Evolutionary conservation across 78 protist species (phyloP), one percentile per base, ranked within the genome.

Genomic region (Carpediemonas membranifera): DNA sequence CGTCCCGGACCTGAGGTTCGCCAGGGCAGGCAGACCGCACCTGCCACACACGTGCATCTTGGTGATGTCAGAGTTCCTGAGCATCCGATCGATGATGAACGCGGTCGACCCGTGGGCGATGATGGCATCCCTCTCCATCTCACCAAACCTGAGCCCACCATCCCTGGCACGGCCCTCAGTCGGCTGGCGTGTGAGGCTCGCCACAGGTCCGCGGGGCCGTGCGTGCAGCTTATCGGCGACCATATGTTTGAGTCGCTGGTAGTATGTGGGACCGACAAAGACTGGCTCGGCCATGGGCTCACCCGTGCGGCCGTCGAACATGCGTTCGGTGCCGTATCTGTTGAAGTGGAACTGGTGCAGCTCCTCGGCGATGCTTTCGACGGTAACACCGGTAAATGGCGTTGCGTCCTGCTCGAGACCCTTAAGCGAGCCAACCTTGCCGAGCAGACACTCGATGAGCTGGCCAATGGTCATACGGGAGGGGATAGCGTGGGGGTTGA

Each of bases 401-500:
- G 98, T 93, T 21, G 95, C 99, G 74, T 89, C 93, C 21, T 90
- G 92, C n/a, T 71, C 83, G 16, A 35, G 31, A 27, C 90, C 91
- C 2, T 31, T 58, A 2, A 72, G 34, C 31, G 72, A 7, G 3
- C 66, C 25, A n/a, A 74, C 91, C 83, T 94, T 96, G 67, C 93
- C 85, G n/a, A 90, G 73, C 24, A 97, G 84, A 50, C 94, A 87
- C 82, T 97, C 99, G 68, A 95, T 83, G 76, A 97, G 39, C 13
- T 97, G 98, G 19, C 97, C 99, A 67, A 97, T 83, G 28, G 99
- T 97, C 99, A 97, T 97, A 39, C 99, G 98, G 41, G 95, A 87
- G 15, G 99, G 99, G 58, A 97, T 88, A 71, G 98, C 98, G 77
- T 97, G 99, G 30, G 99, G 99, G 81, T 97, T 97, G 58, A 97